Evolutionary conservation across 208 protist species (phyloP), one percentile per base, ranked within the genome.

Genomic region (Leptomonas seymouri): DNA sequence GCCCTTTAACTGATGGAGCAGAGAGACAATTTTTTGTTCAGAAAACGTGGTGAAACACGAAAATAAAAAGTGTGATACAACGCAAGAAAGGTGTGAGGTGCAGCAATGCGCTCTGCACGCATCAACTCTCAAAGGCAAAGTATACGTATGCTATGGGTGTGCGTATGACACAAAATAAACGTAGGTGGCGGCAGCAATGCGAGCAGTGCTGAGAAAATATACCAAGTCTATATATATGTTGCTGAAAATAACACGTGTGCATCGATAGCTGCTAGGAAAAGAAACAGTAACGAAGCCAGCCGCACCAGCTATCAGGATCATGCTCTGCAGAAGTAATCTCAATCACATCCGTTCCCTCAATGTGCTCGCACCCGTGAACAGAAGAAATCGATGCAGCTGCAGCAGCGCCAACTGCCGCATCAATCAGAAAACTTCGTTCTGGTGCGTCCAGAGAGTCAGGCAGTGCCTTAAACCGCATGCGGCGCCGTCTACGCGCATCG

Each of bases 401-500:
- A n/a, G 16, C 23, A 44, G 23, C 15, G 2, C 36, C 39, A 6
- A 39, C 25, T 0, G 53, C 49, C 0, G 51, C 51, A 12, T 42
- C 23, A 25, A 62, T 56, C 36, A 72, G 44, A 4, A 56, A 3
- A 41, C 42, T 60, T 11, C 44, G 18, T 46, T 74, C 56, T 16
- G 44, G 18, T 23, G 63, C 23, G 12, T 31, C 18, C n/a, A 34
- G 11, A 16, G 41, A 9, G 1, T 16, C 54, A 15, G 54, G 15
- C 18, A 44, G 27, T 9, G n/a, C 20, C 21, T 30, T 42, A 3
- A 50, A 34, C 12, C 66, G 68, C 45, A 69, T 18, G 21, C 82
- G 74, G 16, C 82, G 73, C 8, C 84, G 68, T 14, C 83, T 53
- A 15, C 74, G 51, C 9, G 77, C 76, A 44, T 90, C 80, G 15